These are phyloP conservation scores for Acmispon strigosus DNA, from an alignment of 306 rosid species.

Conservation along the genomic window DNA sequence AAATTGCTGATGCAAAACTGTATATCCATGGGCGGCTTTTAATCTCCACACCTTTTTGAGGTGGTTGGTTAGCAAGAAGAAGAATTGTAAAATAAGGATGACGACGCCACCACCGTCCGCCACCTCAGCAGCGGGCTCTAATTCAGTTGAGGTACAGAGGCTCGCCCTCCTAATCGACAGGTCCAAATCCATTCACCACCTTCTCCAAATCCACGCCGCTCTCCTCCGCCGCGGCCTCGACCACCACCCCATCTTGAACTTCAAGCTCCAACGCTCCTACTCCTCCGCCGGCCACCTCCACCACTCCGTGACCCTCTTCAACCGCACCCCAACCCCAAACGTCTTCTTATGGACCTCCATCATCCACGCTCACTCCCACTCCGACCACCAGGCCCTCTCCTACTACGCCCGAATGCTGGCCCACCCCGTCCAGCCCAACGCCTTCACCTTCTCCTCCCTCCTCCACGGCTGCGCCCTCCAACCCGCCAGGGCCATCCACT, in stretches of 20 bases:
- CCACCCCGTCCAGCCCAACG: slow-evolving; percentile 49
- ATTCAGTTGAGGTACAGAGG: slow-evolving; percentile 25
- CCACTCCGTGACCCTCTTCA: slow-evolving; percentile 58
- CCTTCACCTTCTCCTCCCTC: slow-evolving; percentile 62
- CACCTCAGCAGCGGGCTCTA: slow-evolving; percentile 1
- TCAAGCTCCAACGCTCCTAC: slow-evolving; percentile 89
- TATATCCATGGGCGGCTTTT: too few relatives aligned
- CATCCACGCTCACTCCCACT: slow-evolving; percentile 53
- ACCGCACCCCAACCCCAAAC: slow-evolving; percentile 37
- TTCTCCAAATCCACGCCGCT: slow-evolving; percentile 61
- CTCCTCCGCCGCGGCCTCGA: slow-evolving; percentile 54
- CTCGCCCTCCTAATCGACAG: slow-evolving; percentile 44
- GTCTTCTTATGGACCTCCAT: slow-evolving; percentile 59
- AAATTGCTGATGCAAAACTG: too few relatives aligned
- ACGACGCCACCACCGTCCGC: slow-evolving; percentile 21
- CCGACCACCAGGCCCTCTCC: slow-evolving; percentile 38
- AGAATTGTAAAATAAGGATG: slow-evolving; percentile 11
- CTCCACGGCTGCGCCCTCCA: slow-evolving; percentile 37
- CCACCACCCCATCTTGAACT: slow-evolving; percentile 58
- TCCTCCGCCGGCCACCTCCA: slow-evolving; percentile 58
- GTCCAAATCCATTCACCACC: slow-evolving; percentile 40
- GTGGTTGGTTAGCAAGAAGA: too few relatives aligned
- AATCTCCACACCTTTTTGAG: too few relatives aligned
- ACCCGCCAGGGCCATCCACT: slow-evolving; percentile 42
- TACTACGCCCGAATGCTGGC: slow-evolving; percentile 52